phyloP scores from a whole-genome alignment of 371 early-diverging fungal species.

The Syncephalastrum contaminatum region DNA sequence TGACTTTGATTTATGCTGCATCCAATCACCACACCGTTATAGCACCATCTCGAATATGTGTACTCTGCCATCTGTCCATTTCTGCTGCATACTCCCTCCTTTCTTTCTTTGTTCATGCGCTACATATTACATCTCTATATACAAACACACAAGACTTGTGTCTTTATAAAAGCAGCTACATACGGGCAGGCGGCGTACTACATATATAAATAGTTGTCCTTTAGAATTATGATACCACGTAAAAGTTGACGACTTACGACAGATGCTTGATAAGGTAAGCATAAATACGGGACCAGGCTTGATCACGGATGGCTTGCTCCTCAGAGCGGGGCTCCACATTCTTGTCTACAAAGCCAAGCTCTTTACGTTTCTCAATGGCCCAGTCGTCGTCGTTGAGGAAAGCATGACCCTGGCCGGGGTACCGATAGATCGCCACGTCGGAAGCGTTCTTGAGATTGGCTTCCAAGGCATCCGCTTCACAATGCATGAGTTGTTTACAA shows the following conservation, averaged over 20 bases:
- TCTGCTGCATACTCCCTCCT: too few species aligned
- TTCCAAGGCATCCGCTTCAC: slow-evolving; percentile 27
- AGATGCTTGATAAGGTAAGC: slow-evolving; percentile 44
- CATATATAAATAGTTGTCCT: neutral
- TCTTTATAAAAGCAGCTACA: too few species aligned
- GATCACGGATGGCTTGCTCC: slow-evolving; percentile 30
- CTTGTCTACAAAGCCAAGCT: slow-evolving; percentile 37
- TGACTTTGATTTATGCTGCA: too few species aligned
- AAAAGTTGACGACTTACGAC: neutral
- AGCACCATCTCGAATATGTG: too few species aligned
- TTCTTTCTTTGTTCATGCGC: too few species aligned
- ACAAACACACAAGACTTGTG: too few species aligned
- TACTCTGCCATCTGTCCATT: too few species aligned
- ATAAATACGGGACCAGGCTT: slow-evolving; percentile 46
- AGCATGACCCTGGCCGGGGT: slow-evolving; percentile 50
- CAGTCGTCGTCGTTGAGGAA: slow-evolving; percentile 53
- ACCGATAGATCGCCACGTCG: slow-evolving; percentile 35
- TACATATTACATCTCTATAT: too few species aligned
- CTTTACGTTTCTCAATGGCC: slow-evolving; percentile 36
- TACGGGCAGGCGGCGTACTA: too few species aligned
- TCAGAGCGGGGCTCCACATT: slow-evolving; percentile 24
- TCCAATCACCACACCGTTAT: too few species aligned
- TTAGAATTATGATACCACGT: neutral
- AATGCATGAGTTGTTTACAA: neutral
- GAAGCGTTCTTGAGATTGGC: slow-evolving; percentile 17